Percentiles rank a stretch among this genome's conserved stretches.
These are phyloP conservation scores for Hypsizygus marmoreus DNA, from an alignment of 768 basidiomycete species.

Conservation along the genomic window DNA sequence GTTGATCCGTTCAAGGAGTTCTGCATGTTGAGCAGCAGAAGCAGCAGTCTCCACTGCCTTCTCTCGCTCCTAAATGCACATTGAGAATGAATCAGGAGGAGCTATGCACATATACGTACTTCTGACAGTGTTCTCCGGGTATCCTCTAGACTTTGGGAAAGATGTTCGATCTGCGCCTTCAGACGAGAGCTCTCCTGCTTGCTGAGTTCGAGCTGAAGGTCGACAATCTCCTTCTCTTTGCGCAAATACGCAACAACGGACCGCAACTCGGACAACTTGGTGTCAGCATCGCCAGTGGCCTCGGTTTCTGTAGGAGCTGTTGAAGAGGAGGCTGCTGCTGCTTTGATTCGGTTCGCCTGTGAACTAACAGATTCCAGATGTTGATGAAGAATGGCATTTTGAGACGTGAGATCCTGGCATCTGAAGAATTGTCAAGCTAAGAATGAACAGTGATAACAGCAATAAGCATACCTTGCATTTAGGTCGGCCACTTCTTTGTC, in stretches of 20 bases:
- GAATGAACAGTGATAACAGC: not conserved
- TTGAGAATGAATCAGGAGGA: not conserved
- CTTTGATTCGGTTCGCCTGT: conserved; percentile 79
- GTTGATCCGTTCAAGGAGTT: conserved; percentile 84
- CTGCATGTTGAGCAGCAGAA: conserved; percentile 78
- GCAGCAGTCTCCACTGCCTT: conserved; percentile 69
- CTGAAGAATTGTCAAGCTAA: conserved; percentile 35
- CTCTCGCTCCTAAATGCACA: conserved; percentile 67
- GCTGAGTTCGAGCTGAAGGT: conserved; percentile 82
- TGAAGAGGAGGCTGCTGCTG: conserved; percentile 59
- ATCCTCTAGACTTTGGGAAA: conserved; percentile 70
- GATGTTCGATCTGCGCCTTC: conserved; percentile 74
- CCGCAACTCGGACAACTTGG: conserved; percentile 71
- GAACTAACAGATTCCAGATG: conserved; percentile 84
- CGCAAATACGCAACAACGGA: conserved; percentile 81
- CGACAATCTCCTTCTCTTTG: conserved; percentile 91
- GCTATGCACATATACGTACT: conserved; percentile 36
- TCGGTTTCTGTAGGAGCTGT: conserved; percentile 45
- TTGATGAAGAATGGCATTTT: conserved; percentile 77
- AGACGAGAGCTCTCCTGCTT: conserved; percentile 73
- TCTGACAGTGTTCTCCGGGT: conserved; percentile 70
- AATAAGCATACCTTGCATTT: conserved; percentile 56
- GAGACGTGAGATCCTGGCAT: conserved; percentile 70
- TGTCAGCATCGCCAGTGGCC: conserved; percentile 52
- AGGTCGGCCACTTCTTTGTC: conserved; percentile 79